Conservation (phyloP, 805 yeast species). For the Lachancea kluyveri region DNA sequence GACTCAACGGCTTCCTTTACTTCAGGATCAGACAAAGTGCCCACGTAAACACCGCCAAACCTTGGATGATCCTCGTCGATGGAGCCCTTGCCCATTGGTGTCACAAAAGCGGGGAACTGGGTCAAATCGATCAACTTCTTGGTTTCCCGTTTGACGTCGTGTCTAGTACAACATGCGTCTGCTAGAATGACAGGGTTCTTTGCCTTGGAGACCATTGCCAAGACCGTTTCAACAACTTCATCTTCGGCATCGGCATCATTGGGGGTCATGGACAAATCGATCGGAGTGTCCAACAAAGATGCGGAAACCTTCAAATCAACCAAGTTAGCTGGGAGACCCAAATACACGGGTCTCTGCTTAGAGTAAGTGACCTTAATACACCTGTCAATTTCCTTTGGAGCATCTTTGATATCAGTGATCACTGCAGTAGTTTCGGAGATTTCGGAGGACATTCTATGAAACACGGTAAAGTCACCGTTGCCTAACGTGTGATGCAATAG, state of each 20-base stretch:
- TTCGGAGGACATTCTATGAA: constrained; percentile 62
- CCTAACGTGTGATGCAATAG: constrained; percentile 73
- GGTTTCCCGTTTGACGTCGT: constrained; percentile 51
- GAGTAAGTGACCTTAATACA: constrained; percentile 60
- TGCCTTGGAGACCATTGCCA: constrained; percentile 44
- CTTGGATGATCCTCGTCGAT: constrained; percentile 59
- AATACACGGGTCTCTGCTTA: constrained; percentile 67
- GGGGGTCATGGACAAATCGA: constrained; percentile 44
- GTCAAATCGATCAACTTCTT: constrained; percentile 49
- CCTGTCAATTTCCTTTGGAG: constrained; percentile 60
- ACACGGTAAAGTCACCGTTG: constrained; percentile 67
- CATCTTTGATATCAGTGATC: constrained; percentile 49
- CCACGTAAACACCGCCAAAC: constrained; percentile 75
- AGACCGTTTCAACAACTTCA: constrained; percentile 46
- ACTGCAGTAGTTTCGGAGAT: constrained; percentile 55
- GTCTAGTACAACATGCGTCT: constrained; percentile 78
- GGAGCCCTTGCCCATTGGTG: constrained; percentile 81
- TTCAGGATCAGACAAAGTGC: constrained; percentile 60
- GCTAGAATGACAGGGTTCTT: constrained; percentile 62
- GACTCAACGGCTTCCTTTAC: constrained; percentile 63
- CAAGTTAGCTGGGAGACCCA: constrained; percentile 73
- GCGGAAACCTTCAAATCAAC: constrained; percentile 23
- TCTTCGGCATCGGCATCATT: constrained; percentile 49
- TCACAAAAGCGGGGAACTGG: constrained; percentile 67
- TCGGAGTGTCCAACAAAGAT: constrained; percentile 42